These are phyloP conservation scores for Pichia sp. DNA, from an alignment of 1,139 yeast species.

Conservation along the genomic window DNA sequence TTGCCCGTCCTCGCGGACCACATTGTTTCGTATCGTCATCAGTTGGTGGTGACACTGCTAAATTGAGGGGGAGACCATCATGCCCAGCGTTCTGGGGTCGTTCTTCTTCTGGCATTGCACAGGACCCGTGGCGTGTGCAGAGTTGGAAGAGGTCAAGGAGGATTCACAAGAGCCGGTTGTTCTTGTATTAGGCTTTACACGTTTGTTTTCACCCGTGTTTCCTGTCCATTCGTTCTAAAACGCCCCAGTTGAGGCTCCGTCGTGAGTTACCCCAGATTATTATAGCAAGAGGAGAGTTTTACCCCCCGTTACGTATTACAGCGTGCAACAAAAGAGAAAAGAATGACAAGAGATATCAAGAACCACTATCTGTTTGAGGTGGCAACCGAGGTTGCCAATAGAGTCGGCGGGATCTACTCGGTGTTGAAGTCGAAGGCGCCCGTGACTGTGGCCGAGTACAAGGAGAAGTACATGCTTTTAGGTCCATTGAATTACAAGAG, in stretches of 20 bases:
- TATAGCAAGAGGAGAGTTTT: background rate
- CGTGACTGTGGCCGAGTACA: slow-evolving; percentile 89
- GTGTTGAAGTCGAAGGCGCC: slow-evolving; percentile 96
- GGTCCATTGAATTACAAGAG: slow-evolving; percentile 82
- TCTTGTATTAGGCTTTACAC: background rate
- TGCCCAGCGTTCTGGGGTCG: background rate
- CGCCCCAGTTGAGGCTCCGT: background rate
- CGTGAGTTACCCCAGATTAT: slow-evolving; percentile 8
- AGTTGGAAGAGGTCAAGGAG: background rate
- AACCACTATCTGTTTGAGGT: slow-evolving; percentile 88
- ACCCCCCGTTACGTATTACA: background rate
- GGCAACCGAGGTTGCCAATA: slow-evolving; percentile 96
- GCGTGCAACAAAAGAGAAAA: background rate
- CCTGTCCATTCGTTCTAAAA: background rate
- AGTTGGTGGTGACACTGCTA: background rate
- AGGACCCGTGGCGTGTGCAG: background rate
- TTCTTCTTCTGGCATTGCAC: background rate
- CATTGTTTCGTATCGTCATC: background rate
- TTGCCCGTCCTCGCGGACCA: background rate
- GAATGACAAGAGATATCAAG: slow-evolving; percentile 69
- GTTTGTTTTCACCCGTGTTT: background rate
- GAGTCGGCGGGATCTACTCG: slow-evolving; percentile 97
- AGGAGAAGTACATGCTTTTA: slow-evolving; percentile 77
- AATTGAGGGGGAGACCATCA: background rate
- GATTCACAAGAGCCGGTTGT: background rate